Evolutionary conservation across 352 stramenopile genomes (phyloP).

Genomic region (Pythium rishiriense): DNA sequence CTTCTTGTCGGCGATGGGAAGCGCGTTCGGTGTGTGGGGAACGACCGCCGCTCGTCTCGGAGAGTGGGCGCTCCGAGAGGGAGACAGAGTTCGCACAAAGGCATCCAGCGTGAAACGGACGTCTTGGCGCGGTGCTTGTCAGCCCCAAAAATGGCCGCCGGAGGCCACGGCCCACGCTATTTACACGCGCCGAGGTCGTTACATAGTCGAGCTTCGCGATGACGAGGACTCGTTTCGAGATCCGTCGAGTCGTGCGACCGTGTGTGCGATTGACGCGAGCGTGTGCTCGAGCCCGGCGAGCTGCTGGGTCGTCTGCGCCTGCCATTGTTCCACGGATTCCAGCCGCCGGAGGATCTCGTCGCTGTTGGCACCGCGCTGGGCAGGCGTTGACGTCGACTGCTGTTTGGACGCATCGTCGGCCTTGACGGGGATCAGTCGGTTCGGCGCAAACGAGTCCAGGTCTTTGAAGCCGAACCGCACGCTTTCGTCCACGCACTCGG

Average conservation of each 20-base stretch:
- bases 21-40: not conserved
- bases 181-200: not conserved
- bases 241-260: conserved; percentile 9
- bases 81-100: not conserved
- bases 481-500: conserved; percentile 17
- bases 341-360: conserved; percentile 9
- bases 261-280: conserved; percentile 8
- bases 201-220: not conserved
- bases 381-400: not conserved
- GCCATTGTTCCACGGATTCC: conserved; percentile 16
- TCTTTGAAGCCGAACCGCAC: conserved; percentile 26
- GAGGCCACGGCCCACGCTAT: no score
- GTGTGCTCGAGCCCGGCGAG: conserved; percentile 6
- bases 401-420: not conserved
- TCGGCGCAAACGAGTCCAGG: conserved; percentile 16
- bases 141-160: not conserved
- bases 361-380: no score
- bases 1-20: not conserved
- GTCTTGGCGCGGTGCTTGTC: no score
- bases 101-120: conserved; percentile 1
- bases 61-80: no score
- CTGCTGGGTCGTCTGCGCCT: conserved; percentile 7
- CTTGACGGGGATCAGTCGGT: conserved; percentile 15
- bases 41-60: no score
- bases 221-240: not conserved